Evolutionary conservation across 257 asterid genomes (phyloP), one percentile per base, ranked within the genome.

Genomic region (Solanum medicagineum): DNA sequence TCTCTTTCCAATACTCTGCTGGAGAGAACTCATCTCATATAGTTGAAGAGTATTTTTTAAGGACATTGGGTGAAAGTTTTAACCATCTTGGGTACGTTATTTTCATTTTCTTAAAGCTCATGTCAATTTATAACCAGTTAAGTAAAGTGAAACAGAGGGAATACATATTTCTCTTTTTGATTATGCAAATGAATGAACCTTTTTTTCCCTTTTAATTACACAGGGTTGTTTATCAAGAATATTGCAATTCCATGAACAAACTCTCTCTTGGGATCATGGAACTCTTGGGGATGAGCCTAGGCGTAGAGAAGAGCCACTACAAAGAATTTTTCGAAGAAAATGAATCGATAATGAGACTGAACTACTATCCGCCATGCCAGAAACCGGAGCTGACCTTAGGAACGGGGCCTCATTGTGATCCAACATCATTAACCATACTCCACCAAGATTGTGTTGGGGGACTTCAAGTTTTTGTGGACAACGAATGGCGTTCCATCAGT

Each of bases 401-500:
- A 84, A 96, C 98, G 0, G 99, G 99, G 9, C 99, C 99, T 5
- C 99, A 96, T 84, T 96, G 98, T 56, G 99, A 96, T 75, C 98
- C 98, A 1, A 96, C 99, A 3, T 96, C 99, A 10, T 92, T 96
- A 24, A 96, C 99, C 1, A 94, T 96, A 49, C 98, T 96, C n/a
- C 99, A 96, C 87, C 99, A 96, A 80, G 99, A 96, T 88, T 85
- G 85, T 0, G 95, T 94, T 8, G 95, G 97, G 10, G 98, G 99
- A 4, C 98, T 96, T 19, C 93, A 96, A 85, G 99, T 96, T 36
- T 91, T 89, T 77, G 97, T 93, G 15, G 98, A 96, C 81, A 83
- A 92, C 24, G 90, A 94, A 68, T 96, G 99, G 99, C 83, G 87
- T 26, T 90, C 97, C 40, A 92, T 96, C 14, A 44, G 53, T 10